These are phyloP conservation scores for Vitis labrusca DNA, from an alignment of 164 flowering plant genomes.

Conservation along the genomic window DNA sequence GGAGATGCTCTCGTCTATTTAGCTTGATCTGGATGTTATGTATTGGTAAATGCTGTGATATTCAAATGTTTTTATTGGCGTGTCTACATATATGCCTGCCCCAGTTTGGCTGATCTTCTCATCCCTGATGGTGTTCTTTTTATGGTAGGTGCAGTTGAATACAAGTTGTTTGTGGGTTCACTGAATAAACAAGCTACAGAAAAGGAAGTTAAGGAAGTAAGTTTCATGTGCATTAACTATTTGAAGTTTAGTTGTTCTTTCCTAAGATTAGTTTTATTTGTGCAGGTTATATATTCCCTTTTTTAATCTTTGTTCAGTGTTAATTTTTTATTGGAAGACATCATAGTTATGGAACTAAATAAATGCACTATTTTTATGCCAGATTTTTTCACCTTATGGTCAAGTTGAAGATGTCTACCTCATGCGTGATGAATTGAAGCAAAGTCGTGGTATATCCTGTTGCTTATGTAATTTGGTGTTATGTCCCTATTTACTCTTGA, in stretches of 20 bases:
- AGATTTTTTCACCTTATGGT: conserved; percentile 89
- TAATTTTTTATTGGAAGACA: not conserved
- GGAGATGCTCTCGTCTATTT: not conserved
- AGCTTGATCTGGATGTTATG: not conserved
- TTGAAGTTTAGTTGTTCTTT: not conserved
- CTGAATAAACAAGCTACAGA: conserved; percentile 86
- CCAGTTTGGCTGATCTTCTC: conserved; percentile 2
- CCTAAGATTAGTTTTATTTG: not conserved
- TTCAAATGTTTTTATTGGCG: not conserved
- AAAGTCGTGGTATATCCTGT: conserved; percentile 78
- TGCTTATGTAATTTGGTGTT: not conserved
- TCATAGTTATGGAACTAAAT: not conserved
- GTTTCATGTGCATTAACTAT: conserved; percentile 9
- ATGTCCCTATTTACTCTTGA: not conserved
- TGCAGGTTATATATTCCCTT: not conserved
- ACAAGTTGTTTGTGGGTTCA: conserved; percentile 94
- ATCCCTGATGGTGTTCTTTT: conserved; percentile 11
- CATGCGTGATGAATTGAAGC: conserved; percentile 90
- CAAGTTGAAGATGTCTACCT: conserved; percentile 96
- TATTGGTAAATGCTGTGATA: not conserved
- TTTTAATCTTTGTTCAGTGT: not conserved
- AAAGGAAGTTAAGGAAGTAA: conserved; percentile 89
- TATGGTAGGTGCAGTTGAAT: conserved; percentile 76
- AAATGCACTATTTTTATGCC: conserved; percentile 12
- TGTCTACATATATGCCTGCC: not conserved